Percentiles rank a stretch among this genome's conserved stretches.
These are phyloP conservation scores for Emmonsiellopsis sp. DNA, from an alignment of 2,329 filamentous ascomycete genomes.

Conservation along the genomic window DNA sequence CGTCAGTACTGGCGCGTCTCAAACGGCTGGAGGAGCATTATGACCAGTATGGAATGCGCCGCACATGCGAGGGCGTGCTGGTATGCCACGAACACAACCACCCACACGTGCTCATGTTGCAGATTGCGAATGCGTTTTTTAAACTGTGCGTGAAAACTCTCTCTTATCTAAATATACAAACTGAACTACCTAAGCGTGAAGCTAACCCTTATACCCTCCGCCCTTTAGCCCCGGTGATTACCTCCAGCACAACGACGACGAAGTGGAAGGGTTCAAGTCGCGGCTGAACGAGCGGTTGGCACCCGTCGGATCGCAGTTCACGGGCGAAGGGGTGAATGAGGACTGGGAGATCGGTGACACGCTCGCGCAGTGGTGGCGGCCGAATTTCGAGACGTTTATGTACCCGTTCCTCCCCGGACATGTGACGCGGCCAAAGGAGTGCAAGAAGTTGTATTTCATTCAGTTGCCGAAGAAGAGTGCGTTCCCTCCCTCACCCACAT, in stretches of 20 bases:
- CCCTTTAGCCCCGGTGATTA: constrained; percentile 74
- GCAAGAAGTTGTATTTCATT: constrained; percentile 98
- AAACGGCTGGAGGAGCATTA: constrained; percentile 97
- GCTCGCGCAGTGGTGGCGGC: constrained; percentile 95
- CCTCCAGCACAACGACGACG: constrained; percentile 74
- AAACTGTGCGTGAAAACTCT: constrained; percentile 55
- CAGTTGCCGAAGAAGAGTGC: constrained; percentile 84
- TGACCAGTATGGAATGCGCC: constrained; percentile 82
- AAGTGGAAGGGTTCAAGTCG: constrained; percentile 88
- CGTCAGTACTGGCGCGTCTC: constrained; percentile 83
- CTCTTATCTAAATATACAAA: not conserved
- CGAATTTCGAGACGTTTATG: constrained; percentile 99
- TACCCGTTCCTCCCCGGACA: constrained; percentile 96
- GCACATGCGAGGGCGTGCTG: constrained; percentile 92
- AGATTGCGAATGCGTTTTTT: constrained; percentile 99
- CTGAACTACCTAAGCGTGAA: not conserved
- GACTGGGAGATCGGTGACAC: constrained; percentile 95
- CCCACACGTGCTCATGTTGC: constrained; percentile 95
- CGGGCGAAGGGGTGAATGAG: constrained; percentile 78
- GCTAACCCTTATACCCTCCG: not conserved
- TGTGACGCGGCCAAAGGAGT: constrained; percentile 93
- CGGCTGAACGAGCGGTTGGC: constrained; percentile 88
- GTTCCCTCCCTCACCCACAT: constrained; percentile 24
- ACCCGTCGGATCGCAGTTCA: constrained; percentile 72
- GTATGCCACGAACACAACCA: constrained; percentile 99